phyloP scores from a whole-genome alignment of 768 basidiomycete genomes.

The Kwoniella bestiolae region DNA sequence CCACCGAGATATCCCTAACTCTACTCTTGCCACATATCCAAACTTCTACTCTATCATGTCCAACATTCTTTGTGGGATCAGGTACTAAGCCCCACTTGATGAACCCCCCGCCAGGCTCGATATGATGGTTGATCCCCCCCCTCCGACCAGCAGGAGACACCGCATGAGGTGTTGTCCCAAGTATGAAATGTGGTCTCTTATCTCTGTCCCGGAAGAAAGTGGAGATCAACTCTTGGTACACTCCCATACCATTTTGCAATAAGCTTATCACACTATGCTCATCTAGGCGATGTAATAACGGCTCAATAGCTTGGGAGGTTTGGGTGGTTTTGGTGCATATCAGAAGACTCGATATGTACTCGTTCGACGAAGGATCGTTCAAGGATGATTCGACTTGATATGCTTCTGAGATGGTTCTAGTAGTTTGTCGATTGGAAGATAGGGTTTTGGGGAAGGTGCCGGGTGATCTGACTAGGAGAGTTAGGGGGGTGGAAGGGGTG shows the following conservation, averaged over 20 bases:
- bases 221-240: constrained; percentile 75
- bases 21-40: not conserved
- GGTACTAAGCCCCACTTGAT: constrained; percentile 74
- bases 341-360: constrained; percentile 74
- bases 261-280: constrained; percentile 80
- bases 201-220: constrained; percentile 73
- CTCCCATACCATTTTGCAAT: constrained; percentile 92
- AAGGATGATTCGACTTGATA: constrained; percentile 18
- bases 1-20: constrained; percentile 16
- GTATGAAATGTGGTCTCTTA: constrained; percentile 79
- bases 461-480: constrained; percentile 67
- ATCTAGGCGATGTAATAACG: constrained; percentile 69
- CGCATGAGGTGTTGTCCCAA: constrained; percentile 81
- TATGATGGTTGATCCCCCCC: constrained; percentile 26
- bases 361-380: not conserved
- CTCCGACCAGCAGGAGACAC: constrained; percentile 60
- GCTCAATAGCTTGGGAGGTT: constrained; percentile 65
- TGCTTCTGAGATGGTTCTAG: constrained; percentile 17
- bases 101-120: constrained; percentile 59
- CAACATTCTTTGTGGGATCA: constrained; percentile 59
- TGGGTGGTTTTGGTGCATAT: constrained; percentile 78
- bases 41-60: not conserved
- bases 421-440: constrained; percentile 7
- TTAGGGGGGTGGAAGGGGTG: constrained; percentile 60
- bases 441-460: constrained; percentile 2